These are phyloP conservation scores for Mediolabrus comicus DNA, from an alignment of 108 stramenopile species.

Conservation along the genomic window DNA sequence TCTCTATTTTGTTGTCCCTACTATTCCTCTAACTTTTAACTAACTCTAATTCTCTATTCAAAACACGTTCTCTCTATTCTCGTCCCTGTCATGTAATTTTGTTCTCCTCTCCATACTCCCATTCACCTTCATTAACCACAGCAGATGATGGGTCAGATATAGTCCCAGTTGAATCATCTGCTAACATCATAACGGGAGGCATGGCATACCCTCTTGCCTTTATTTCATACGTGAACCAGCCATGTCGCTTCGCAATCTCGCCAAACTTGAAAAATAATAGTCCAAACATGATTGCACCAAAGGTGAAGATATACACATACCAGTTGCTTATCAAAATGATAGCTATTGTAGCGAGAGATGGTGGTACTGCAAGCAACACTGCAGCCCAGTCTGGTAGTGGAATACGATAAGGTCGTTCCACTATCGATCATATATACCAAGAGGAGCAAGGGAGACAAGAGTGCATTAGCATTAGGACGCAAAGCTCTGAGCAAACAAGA, in stretches of 20 bases:
- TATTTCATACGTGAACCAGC: constrained; percentile 30
- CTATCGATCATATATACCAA: not conserved
- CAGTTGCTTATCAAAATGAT: constrained; percentile 39
- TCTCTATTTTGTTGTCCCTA: not conserved
- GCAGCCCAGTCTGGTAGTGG: constrained; percentile 52
- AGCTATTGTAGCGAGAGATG: constrained; percentile 23
- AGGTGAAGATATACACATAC: constrained; percentile 40
- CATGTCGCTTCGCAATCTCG: constrained; percentile 21
- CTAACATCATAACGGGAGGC: not conserved
- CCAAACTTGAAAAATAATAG: constrained; percentile 10
- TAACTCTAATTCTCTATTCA: not conserved
- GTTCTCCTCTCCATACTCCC: not conserved
- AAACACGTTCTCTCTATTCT: too few relatives aligned
- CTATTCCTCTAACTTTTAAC: not conserved
- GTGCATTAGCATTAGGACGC: not conserved
- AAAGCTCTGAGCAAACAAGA: not conserved
- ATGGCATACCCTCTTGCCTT: constrained; percentile 6
- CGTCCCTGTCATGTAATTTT: not conserved
- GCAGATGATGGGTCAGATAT: not conserved
- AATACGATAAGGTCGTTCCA: constrained; percentile 46
- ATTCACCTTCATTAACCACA: not conserved
- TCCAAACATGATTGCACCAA: constrained; percentile 15
- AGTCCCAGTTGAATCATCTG: not conserved
- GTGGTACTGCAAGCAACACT: constrained; percentile 33
- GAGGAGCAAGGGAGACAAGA: not conserved